Percentiles rank a stretch among this genome's conserved stretches.
Evolutionary conservation across 306 rosid genomes (phyloP).

Genomic region (Prunus padus): DNA sequence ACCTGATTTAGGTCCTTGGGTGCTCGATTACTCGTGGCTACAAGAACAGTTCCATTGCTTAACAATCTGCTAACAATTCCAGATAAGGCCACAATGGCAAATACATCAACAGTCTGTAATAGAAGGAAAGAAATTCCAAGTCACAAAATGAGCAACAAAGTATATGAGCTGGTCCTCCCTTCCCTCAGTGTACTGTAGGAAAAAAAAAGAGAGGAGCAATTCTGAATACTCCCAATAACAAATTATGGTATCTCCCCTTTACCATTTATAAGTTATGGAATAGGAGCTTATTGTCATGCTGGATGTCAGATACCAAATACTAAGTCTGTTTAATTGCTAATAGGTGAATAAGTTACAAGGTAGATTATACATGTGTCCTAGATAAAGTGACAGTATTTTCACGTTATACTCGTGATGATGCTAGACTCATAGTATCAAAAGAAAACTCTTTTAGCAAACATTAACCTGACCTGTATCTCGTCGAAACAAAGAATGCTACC

Average conservation of each 20-base stretch:
- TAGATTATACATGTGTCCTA: background rate
- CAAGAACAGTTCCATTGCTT: constrained; percentile 83
- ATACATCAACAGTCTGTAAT: constrained; percentile 99
- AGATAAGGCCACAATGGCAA: constrained; percentile 98
- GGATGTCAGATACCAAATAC: background rate
- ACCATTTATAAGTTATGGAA: background rate
- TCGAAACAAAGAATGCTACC: constrained; percentile 93
- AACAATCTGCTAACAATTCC: constrained; percentile 95
- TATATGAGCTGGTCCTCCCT: background rate
- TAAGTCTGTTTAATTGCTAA: background rate
- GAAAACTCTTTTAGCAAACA: background rate
- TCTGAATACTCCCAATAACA: no score
- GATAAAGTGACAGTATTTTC: background rate
- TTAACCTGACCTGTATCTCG: constrained; percentile 78
- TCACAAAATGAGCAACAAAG: constrained; percentile 21
- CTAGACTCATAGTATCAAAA: background rate
- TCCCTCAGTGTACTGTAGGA: background rate
- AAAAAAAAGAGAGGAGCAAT: background rate
- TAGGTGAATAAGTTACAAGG: background rate
- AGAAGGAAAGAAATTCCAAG: constrained; percentile 36
- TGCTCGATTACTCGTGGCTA: constrained; percentile 95
- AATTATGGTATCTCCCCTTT: background rate
- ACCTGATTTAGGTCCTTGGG: constrained; percentile 92
- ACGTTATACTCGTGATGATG: background rate
- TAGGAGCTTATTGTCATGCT: background rate